These are phyloP conservation scores for Gliomastix tumulicola DNA, from an alignment of 2,329 filamentous ascomycete species.

Conservation along the genomic window DNA sequence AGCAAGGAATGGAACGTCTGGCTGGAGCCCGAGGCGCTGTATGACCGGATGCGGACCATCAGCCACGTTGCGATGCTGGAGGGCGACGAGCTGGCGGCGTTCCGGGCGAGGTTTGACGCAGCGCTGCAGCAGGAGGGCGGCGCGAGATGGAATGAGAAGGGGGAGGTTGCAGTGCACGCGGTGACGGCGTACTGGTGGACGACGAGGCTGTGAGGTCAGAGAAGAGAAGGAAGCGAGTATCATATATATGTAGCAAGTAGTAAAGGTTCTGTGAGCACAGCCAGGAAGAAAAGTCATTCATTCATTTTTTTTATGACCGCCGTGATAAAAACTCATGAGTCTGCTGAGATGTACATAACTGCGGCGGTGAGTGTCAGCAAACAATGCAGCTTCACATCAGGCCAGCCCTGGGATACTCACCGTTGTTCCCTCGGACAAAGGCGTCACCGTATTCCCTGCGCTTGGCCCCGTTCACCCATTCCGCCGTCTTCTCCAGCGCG, in stretches of 20 bases:
- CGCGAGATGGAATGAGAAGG: constrained; percentile 51
- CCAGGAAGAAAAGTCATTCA: too few species aligned
- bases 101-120: constrained; percentile 44
- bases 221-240: too few species aligned
- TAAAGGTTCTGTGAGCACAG: too few species aligned
- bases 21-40: constrained; percentile 52
- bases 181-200: constrained; percentile 60
- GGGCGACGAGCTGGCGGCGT: constrained; percentile 38
- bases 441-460: constrained; percentile 85
- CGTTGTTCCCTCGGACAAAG: constrained; percentile 94
- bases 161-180: constrained; percentile 58
- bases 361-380: constrained; percentile 1
- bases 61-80: constrained; percentile 59
- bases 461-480: constrained; percentile 81
- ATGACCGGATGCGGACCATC: constrained; percentile 57
- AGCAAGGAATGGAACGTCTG: constrained; percentile 49
- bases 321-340: too few species aligned
- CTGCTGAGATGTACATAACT: constrained; percentile 69
- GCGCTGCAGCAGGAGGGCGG: constrained; percentile 41
- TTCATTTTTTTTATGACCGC: constrained; percentile 18
- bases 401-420: constrained; percentile 44
- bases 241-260: too few species aligned
- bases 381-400: too few species aligned
- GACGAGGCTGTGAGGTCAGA: constrained; percentile 34
- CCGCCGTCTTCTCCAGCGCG: constrained; percentile 89